Conservation (phyloP, 2,329 filamentous ascomycete species). For the Calycina marina region DNA sequence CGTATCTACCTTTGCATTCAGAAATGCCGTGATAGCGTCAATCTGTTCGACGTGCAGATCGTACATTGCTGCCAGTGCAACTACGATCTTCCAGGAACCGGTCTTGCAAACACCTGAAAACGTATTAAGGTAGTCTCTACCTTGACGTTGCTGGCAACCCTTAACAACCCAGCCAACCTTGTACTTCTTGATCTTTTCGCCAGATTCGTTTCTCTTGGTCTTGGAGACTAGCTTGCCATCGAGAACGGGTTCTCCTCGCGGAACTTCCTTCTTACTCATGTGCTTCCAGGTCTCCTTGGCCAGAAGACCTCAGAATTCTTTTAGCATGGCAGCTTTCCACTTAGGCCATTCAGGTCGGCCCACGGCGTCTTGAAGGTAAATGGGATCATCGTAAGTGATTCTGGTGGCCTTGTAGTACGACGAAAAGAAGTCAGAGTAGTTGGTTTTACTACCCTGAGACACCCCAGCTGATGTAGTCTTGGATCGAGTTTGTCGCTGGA, state of each 20-base stretch:
- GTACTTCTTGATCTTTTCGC: slow-evolving; percentile 3
- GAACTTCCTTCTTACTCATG: neutral
- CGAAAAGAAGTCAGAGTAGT: too few relatives aligned
- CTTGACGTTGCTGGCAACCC: slow-evolving; percentile 5
- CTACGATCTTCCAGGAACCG: slow-evolving; percentile 3
- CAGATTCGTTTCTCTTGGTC: slow-evolving; percentile 1
- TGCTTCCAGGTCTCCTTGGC: neutral
- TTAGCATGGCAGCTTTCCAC: neutral
- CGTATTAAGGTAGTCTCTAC: slow-evolving; percentile 7
- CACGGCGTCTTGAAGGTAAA: neutral
- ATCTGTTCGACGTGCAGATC: slow-evolving; percentile 8
- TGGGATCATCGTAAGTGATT: too few relatives aligned
- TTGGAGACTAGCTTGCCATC: slow-evolving; percentile 6
- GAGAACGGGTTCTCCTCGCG: neutral
- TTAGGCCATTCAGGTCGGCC: neutral
- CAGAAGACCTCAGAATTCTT: neutral
- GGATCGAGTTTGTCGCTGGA: too few relatives aligned
- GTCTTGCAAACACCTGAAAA: slow-evolving; percentile 7
- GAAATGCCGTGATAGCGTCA: slow-evolving; percentile 16
- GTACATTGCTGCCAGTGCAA: slow-evolving; percentile 3
- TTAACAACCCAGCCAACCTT: slow-evolving; percentile 6
- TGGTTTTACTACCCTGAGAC: too few relatives aligned
- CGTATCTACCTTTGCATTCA: slow-evolving; percentile 18
- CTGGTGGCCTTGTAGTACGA: too few relatives aligned
- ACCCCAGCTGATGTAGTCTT: too few relatives aligned